Evolutionary conservation across 164 flowering plant genomes (phyloP), one percentile per base, ranked within the genome.

Genomic region (Vitis cinerea): DNA sequence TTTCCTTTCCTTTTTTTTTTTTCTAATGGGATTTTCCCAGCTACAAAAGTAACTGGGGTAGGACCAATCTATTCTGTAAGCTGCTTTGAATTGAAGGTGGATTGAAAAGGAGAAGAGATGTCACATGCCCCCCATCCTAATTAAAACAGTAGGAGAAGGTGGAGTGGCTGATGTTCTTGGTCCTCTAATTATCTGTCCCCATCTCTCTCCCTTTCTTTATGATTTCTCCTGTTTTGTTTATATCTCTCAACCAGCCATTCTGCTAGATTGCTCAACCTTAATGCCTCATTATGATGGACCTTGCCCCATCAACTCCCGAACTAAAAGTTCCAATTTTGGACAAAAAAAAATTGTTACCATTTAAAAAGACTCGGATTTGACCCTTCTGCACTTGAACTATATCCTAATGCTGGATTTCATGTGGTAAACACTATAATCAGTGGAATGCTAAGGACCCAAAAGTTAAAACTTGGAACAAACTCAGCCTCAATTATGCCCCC

Each of bases 101-200:
- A 68, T 60, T 55, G 72, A 5, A 71, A 71, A 71, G 68, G 27
- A 50, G 13, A 70, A 64, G 55, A 31, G 66, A 50, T n/a, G 17
- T 80, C 83, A 80, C 80, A 80, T 77, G 80, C 72, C 48, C 71
- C 78, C 71, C 71, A 4, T 58, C 71, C 3, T 66, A 17, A 63
- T 37, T 49, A 62, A 67, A 57, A n/a, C 17, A 31, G 29, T 15
- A 3, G 51, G 53, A 59, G 72, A 69, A 23, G 64, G 64, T 48
- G 64, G 60, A 37, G 55, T 15, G 52, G 51, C 8, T 30, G 44
- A 59, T 15, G 13, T 27, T 19, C 44, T 37, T 23, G 49, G 8
- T 15, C 55, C 30, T 11, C 54, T n/a, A 2, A 37, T 37, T 3
- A 37, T 16, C 52, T 54, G 27, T 13, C 53, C 52, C 48, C 52